Base-by-base conservation (phyloP, 305 asterid genomes). In the Fraxinus xanthoxyloides region DNA sequence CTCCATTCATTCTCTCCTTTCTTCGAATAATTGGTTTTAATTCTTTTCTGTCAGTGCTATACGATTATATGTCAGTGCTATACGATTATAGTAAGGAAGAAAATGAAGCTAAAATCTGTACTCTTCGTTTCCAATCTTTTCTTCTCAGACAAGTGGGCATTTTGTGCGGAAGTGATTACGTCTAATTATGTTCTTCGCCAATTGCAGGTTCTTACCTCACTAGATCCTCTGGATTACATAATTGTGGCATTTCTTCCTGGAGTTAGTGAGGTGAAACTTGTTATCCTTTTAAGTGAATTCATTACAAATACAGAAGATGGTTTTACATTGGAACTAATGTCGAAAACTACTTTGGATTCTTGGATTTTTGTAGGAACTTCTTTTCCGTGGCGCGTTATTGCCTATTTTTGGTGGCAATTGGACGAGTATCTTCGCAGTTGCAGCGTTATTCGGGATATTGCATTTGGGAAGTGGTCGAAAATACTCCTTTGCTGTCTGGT, bases 401-500 rank as follows among this genome's bases (percentile, higher is more conserved):
- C 98, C 99, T 46, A 88, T 93, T 73, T 83, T 92, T 82, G 98
- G 97, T 32, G 75, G 80, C 79, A 88, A 87, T 46, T 88, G 87
- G 92, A 40, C 76, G 51, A 90, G 93, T 78, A 89, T 88, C 74
- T 35, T 87, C 26, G 90, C 87, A 2, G 94, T 90, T 88, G 97
- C 93, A 48, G 91, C 92, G 5, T 83, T 95, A 67, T 95, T 95
- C 73, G 98, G 99, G 82, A 82, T 89, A 43, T 82, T 95, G 48
- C 99, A 95, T 86, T 75, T 94, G 72, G 98, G 97, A 79, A 90
- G 90, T 85, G 99, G 99, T 78, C 97, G 99, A 30, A 95, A 91
- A 43, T 91, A 89, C 85, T 94, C 98, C 76, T 95, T 95, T 38
- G 93, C 99, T 54, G 77, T 91, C 80, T 94, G 99, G 99, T 94